Base-by-base conservation (phyloP, 2,329 filamentous ascomycete species). In the Arthrobotrys musiformis region DNA sequence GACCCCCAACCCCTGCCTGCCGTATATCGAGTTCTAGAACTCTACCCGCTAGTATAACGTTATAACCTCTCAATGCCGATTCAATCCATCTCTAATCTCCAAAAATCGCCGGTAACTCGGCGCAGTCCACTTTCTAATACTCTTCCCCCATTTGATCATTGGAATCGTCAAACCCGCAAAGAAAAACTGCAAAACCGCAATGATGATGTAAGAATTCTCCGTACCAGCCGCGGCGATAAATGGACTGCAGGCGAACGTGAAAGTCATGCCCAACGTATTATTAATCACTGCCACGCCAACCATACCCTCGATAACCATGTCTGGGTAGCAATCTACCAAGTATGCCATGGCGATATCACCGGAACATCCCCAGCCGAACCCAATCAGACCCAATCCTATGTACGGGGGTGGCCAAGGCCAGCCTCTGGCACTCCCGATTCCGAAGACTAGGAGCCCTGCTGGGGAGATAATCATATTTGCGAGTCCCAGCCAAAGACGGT, bases 311-410 rank as follows among this genome's bases (percentile, higher is more conserved):
- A 88, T 82, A 4, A 88, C 85, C 84, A 88, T 88, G 35, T 88
- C 87, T 0, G 87, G 86, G 72, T 88, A 88, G 2, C 85, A 85
- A 73, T 88, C 87, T 79, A 87, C 86, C 3, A 88, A 82, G 74
- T 88, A 88, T 0, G 87, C 86, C 83, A 87, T 85, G 66, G 85
- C 84, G 70, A 89, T 81, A 81, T 89, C 88, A 4, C 88, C 88
- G 1, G 87, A 87, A 61, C 87, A 89, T 6, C 88, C 88, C 81
- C 87, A 89, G 1, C 88, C 88, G 67, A 89, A 89, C 3, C 88
- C 88, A 28, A 88, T 88, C 79, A 89, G 86, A 2, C 86, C 88
- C 0, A 89, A 82, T 1, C 86, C 88, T 13, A 89, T 83, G 66
- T 89, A 89, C 0, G 87, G 86, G 7, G 83, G 83, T 0, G 85